phyloP scores from a whole-genome alignment of 495 filamentous ascomycete species.

The Aspergillus sparsus region DNA sequence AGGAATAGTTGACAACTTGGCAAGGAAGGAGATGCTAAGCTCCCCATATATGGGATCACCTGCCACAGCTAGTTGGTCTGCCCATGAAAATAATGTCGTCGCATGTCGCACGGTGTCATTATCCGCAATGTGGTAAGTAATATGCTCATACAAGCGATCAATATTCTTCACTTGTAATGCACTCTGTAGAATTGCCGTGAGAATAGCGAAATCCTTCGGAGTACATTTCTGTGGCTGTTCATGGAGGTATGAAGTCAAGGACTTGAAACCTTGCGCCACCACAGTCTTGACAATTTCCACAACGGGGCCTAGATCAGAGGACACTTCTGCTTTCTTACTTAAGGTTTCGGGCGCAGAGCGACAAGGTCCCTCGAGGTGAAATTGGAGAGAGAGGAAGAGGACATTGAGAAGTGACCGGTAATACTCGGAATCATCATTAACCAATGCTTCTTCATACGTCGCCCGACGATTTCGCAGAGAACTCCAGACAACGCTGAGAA shows the following conservation, averaged over 20 bases:
- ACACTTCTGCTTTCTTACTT: constrained; percentile 42
- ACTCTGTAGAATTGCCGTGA: constrained; percentile 87
- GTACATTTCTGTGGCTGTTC: constrained; percentile 53
- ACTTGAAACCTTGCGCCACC: constrained; percentile 79
- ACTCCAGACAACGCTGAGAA: constrained; percentile 68
- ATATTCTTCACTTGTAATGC: constrained; percentile 64
- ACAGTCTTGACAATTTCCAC: constrained; percentile 74
- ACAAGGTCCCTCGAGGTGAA: constrained; percentile 45
- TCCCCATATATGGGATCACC: constrained; percentile 95
- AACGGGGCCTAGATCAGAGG: constrained; percentile 52
- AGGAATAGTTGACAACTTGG: constrained; percentile 82
- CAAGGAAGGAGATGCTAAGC: constrained; percentile 79
- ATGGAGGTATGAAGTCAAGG: constrained; percentile 74
- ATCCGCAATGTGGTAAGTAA: constrained; percentile 65
- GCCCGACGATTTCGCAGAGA: constrained; percentile 62
- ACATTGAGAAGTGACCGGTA: constrained; percentile 81
- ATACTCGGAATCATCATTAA: constrained; percentile 65
- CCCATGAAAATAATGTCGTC: constrained; percentile 89
- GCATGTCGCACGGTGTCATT: constrained; percentile 73
- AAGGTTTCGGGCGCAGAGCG: constrained; percentile 35
- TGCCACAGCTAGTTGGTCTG: constrained; percentile 68
- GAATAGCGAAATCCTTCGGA: constrained; percentile 75
- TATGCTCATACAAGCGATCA: constrained; percentile 54
- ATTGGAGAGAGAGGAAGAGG: constrained; percentile 77
- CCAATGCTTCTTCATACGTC: constrained; percentile 64